Conservation (phyloP, 345 rosid genomes). For the Eucalyptus lansdowneana region DNA sequence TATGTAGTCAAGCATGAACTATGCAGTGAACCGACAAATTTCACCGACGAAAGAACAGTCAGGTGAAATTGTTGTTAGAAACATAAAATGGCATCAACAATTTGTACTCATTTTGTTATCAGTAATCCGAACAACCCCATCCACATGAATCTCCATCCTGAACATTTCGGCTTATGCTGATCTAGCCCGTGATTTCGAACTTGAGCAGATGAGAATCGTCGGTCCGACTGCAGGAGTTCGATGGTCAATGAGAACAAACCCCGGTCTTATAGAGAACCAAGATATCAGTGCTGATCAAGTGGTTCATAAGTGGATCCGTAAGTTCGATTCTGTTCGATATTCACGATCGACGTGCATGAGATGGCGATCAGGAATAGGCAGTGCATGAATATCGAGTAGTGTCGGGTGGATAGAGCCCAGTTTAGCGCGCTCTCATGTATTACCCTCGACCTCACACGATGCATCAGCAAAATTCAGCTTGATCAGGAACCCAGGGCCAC, state of each 20-base stretch:
- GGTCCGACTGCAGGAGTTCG: not conserved
- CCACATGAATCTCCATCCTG: not conserved
- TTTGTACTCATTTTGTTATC: not conserved
- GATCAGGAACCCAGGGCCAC: not conserved
- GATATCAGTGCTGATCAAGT: not conserved
- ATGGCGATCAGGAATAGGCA: not conserved
- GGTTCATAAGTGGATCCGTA: not conserved
- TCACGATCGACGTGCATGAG: not conserved
- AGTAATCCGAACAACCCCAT: not conserved
- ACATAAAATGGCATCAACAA: not conserved
- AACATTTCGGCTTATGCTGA: not conserved
- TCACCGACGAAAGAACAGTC: not conserved
- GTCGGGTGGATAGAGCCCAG: not conserved
- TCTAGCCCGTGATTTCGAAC: not conserved
- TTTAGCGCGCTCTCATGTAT: not conserved
- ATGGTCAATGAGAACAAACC: not conserved
- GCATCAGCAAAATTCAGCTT: not conserved
- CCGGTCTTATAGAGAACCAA: not conserved
- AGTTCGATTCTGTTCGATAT: not conserved
- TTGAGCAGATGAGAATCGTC: not conserved
- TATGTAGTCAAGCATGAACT: not conserved
- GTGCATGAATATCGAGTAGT: not conserved
- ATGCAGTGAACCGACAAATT: not conserved
- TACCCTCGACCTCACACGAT: not conserved
- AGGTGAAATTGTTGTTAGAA: not conserved